Conservation (phyloP, 805 yeast genomes). For the Lipomyces mesembrius region DNA sequence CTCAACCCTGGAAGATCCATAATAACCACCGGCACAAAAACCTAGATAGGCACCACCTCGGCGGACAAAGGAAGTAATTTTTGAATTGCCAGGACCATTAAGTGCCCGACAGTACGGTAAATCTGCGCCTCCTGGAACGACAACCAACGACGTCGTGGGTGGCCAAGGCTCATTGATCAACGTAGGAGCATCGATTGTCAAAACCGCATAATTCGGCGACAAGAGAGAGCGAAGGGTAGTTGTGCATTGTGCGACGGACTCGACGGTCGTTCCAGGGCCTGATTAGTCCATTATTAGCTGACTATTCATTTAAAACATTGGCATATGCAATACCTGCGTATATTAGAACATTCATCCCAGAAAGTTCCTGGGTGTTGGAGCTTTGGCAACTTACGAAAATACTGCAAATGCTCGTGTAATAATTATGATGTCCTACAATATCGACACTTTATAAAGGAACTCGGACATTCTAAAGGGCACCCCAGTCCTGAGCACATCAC, state of each 20-base stretch:
- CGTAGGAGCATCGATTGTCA: slow-evolving; percentile 65
- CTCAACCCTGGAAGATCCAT: slow-evolving; percentile 72
- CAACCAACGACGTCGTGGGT: slow-evolving; percentile 73
- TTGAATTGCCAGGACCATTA: slow-evolving; percentile 68
- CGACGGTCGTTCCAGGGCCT: slow-evolving; percentile 84
- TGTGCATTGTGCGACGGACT: slow-evolving; percentile 80
- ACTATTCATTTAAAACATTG: too few species aligned
- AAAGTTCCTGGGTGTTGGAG: neutral
- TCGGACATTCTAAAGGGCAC: too few species aligned
- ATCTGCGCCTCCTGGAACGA: slow-evolving; percentile 97
- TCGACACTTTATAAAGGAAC: too few species aligned
- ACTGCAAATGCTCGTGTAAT: neutral
- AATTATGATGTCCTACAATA: neutral
- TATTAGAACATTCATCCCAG: slow-evolving; percentile 70
- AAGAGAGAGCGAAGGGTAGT: slow-evolving; percentile 74
- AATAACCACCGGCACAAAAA: slow-evolving; percentile 95
- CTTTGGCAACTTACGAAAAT: neutral
- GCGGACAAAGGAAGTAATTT: slow-evolving; percentile 65
- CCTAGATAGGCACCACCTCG: slow-evolving; percentile 86
- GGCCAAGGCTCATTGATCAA: slow-evolving; percentile 87
- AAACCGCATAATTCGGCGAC: slow-evolving; percentile 88
- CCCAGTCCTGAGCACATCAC: too few species aligned
- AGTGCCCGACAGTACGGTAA: slow-evolving; percentile 77
- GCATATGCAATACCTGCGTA: slow-evolving; percentile 54
- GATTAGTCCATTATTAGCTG: slow-evolving; percentile 12